These are phyloP conservation scores for Incumbomyces delicatus DNA, from an alignment of 2,329 filamentous ascomycete genomes.

Conservation along the genomic window DNA sequence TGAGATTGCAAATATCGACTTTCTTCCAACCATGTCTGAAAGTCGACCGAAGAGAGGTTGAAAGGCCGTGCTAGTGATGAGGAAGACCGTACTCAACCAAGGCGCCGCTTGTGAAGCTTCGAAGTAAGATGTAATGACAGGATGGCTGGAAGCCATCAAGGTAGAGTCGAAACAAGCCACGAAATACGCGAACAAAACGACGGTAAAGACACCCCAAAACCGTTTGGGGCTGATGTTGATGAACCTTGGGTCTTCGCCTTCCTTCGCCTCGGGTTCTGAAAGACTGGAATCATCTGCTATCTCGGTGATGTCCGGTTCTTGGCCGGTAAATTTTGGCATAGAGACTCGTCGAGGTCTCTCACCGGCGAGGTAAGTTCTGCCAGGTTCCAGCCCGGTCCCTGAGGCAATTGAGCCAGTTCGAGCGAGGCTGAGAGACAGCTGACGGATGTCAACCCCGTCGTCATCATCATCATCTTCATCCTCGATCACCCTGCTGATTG, in stretches of 20 bases:
- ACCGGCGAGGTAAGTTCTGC: not conserved
- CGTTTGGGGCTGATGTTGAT: conserved; percentile 21
- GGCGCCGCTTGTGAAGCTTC: conserved; percentile 65
- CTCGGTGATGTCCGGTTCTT: not conserved
- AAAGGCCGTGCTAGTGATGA: conserved; percentile 68
- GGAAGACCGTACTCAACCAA: conserved; percentile 70
- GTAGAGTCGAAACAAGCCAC: conserved; percentile 61
- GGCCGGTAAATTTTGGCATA: not conserved
- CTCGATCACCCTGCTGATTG: too few relatives aligned
- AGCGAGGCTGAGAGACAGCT: conserved; percentile 9
- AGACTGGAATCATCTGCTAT: not conserved
- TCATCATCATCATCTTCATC: not conserved
- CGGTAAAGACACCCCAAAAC: conserved; percentile 56
- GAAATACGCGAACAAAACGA: conserved; percentile 49
- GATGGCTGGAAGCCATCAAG: conserved; percentile 71
- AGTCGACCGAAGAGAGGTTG: conserved; percentile 66
- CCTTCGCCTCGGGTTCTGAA: not conserved
- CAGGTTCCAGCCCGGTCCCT: conserved; percentile 8
- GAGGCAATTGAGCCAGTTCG: conserved; percentile 10
- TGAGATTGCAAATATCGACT: conserved; percentile 50
- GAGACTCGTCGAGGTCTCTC: not conserved
- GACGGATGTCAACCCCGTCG: conserved; percentile 10
- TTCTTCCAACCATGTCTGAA: conserved; percentile 56
- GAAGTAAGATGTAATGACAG: conserved; percentile 73
- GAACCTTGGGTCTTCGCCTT: conserved; percentile 9